Evolutionary conservation across 352 stramenopile genomes (phyloP), one percentile per base, ranked within the genome.

Genomic region (Globisporangium cystogenes): DNA sequence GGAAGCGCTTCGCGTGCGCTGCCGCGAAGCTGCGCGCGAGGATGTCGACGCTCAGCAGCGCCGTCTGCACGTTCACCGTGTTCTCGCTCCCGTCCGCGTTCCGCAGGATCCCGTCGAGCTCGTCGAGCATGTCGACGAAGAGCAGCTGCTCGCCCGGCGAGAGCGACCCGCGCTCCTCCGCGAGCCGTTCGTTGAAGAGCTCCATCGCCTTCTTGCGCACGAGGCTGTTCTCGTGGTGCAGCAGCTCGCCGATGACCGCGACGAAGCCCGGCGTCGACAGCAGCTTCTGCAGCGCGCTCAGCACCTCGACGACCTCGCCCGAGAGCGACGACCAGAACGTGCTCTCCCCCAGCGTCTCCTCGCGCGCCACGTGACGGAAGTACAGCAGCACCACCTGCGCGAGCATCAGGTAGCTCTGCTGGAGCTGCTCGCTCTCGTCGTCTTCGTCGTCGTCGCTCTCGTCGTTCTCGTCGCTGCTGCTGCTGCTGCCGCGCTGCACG

Each of bases 161-260:
- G 3, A 96, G 52, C 31, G 74, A 70, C 11, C 59, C 59, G 16
- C 81, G 75, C 40, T 90, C 72, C 21, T 84, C 76, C 24, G 92
- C 74, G 2, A 96, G 68, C 8, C 82, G 82, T 48, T 92, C 84
- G 55, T 93, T 94, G 48, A 96, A 91, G 16, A 96, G 64, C 65
- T 93, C 81, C 76, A 96, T 90, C 6, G 86, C 86, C 57, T 90
- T 90, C 61, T 92, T 90, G 27, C 86, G 86, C 44, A 96, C 81
- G n/a, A 91, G 57, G 23, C 74, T 82, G 55, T 90, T 90, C 37
- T 94, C 84, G 57, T 96, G 86, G 52, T 88, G 86, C 36, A 96
- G 52, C 37, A 96, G 48, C 50, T 93, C 86, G 18, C 79, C 71
- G 26, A 94, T 93, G 15, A 96, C 74, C 11, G 86, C 84, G 4